Evolutionary conservation across 495 filamentous ascomycete genomes (phyloP).

Genomic region (Lepidopterella palustris): DNA sequence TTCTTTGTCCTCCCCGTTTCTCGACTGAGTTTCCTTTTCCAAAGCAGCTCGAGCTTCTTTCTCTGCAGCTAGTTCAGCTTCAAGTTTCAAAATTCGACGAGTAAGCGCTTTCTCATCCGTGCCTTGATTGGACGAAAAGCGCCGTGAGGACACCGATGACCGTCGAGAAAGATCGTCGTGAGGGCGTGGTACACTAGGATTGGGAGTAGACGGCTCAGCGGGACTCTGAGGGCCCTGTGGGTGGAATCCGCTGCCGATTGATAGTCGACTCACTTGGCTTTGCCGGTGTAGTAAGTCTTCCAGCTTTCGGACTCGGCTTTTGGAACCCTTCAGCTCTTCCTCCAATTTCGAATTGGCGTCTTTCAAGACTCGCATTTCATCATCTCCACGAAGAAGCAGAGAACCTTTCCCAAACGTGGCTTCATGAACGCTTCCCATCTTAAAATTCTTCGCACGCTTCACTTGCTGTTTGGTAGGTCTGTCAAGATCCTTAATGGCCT

Average conservation of each 20-base stretch:
- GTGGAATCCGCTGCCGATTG: conserved; percentile 58
- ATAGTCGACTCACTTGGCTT: conserved; percentile 62
- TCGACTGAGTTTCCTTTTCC: conserved; percentile 53
- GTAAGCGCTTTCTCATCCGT: conserved; percentile 58
- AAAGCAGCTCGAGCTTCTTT: conserved; percentile 48
- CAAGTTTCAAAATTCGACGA: conserved; percentile 68
- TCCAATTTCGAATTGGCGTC: conserved; percentile 76
- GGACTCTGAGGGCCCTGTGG: conserved; percentile 27
- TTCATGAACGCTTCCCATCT: conserved; percentile 91
- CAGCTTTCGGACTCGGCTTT: conserved; percentile 83
- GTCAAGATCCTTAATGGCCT: conserved; percentile 56
- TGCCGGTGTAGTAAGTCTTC: conserved; percentile 92
- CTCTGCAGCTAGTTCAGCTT: conserved; percentile 64
- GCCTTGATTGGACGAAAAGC: conserved; percentile 60
- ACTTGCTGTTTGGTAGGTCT: conserved; percentile 69
- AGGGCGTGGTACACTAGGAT: conserved; percentile 27
- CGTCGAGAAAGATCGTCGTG: conserved; percentile 52
- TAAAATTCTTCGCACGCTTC: conserved; percentile 84
- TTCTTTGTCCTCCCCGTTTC: conserved; percentile 54
- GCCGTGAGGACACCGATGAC: conserved; percentile 59
- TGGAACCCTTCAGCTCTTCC: conserved; percentile 75
- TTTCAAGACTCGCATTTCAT: conserved; percentile 62
- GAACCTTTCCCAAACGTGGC: conserved; percentile 70
- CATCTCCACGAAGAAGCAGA: conserved; percentile 68
- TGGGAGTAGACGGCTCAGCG: conserved; percentile 43